Conservation (phyloP, 768 basidiomycete genomes). For the Hydnum rufescens region DNA sequence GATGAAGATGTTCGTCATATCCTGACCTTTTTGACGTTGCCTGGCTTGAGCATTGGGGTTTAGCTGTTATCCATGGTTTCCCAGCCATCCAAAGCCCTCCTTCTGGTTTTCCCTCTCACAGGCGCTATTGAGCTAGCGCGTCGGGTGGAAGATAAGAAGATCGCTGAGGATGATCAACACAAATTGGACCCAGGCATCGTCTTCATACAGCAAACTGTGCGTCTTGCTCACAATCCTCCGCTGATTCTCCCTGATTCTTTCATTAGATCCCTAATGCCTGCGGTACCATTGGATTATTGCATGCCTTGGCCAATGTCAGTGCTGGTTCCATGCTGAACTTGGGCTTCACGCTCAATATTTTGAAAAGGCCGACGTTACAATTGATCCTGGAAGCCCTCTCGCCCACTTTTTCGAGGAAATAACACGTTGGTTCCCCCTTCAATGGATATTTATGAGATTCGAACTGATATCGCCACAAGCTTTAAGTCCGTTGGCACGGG, state of each 20-base stretch:
- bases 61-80: constrained; percentile 55
- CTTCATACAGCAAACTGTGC: constrained; percentile 82
- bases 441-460: not conserved
- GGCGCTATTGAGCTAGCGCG: constrained; percentile 31
- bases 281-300: constrained; percentile 73
- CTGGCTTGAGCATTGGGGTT: not conserved
- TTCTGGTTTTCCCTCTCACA: constrained; percentile 65
- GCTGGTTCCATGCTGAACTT: constrained; percentile 8
- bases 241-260: not conserved
- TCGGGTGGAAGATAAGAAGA: constrained; percentile 37
- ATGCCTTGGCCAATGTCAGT: constrained; percentile 58
- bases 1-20: constrained; percentile 34
- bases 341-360: constrained; percentile 3
- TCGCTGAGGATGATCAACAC: constrained; percentile 25
- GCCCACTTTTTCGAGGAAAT: constrained; percentile 46
- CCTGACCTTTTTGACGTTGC: not conserved
- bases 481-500: constrained; percentile 19
- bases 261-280: constrained; percentile 66
- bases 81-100: constrained; percentile 58
- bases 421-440: constrained; percentile 23
- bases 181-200: constrained; percentile 45
- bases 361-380: constrained; percentile 33
- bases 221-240: constrained; percentile 9
- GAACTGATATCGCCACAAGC: not conserved
- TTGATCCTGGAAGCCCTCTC: constrained; percentile 38